Conservation (phyloP, 2,329 filamentous ascomycete genomes). For the Pseudogymnoascus sp. region DNA sequence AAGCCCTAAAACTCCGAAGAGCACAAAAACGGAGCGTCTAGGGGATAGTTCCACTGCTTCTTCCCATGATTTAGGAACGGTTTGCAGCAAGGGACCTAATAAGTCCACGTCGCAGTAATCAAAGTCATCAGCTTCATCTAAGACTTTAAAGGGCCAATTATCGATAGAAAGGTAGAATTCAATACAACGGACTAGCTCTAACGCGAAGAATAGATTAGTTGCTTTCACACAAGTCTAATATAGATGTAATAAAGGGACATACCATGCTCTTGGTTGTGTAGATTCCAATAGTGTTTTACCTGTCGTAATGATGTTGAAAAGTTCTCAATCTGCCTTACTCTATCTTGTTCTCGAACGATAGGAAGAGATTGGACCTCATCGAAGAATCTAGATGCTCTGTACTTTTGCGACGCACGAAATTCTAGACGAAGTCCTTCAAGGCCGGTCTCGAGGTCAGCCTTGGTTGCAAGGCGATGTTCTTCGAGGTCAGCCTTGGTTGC, state of each 20-base stretch:
- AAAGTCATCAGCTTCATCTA: neutral
- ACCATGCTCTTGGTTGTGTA: neutral
- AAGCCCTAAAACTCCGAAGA: neutral
- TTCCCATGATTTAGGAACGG: neutral
- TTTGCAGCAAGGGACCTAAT: neutral
- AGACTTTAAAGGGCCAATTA: neutral
- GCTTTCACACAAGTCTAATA: neutral
- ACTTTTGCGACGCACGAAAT: neutral
- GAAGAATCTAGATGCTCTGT: neutral
- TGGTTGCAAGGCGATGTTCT: too few species aligned
- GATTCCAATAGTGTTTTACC: neutral
- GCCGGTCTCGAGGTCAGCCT: too few species aligned
- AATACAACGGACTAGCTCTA: neutral
- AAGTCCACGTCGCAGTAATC: neutral
- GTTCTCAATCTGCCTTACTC: neutral
- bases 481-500: too few species aligned
- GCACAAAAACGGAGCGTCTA: neutral
- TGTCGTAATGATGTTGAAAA: neutral
- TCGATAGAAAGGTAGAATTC: neutral
- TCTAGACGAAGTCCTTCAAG: neutral
- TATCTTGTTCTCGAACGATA: neutral
- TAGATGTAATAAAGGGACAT: neutral
- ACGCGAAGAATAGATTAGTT: neutral
- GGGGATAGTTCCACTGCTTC: neutral
- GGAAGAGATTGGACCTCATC: neutral